A percentile compares a stretch with the other conserved stretches of the same genome.
These are phyloP conservation scores for Paratinospora sagittata DNA, from an alignment of 164 flowering plant genomes.

Conservation along the genomic window DNA sequence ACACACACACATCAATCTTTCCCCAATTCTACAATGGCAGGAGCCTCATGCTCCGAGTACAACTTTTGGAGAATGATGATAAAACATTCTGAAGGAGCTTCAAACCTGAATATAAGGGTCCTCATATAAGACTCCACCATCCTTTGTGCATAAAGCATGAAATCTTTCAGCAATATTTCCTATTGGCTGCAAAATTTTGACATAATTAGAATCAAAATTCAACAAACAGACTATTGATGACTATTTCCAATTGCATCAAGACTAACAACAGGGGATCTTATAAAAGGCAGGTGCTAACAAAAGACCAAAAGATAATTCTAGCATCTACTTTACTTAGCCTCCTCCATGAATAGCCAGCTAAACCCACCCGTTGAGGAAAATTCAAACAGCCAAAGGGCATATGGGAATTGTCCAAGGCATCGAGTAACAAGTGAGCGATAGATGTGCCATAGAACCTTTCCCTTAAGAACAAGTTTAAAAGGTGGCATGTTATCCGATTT, in stretches of 20 bases:
- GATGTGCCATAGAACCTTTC: not conserved
- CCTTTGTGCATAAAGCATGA: slow-evolving; percentile 77
- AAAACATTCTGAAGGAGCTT: too few relatives aligned
- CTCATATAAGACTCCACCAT: slow-evolving; percentile 93
- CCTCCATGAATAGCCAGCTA: not conserved
- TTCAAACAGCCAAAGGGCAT: not conserved
- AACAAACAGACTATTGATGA: not conserved
- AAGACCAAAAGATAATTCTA: not conserved
- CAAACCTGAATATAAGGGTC: slow-evolving; percentile 89
- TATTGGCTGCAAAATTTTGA: slow-evolving; percentile 62
- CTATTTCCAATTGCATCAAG: not conserved
- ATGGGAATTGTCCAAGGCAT: not conserved
- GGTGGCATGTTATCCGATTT: too few relatives aligned
- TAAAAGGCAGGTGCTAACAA: not conserved
- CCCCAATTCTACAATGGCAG: too few relatives aligned
- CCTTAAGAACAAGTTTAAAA: too few relatives aligned
- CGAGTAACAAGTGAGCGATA: not conserved
- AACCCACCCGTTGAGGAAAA: not conserved
- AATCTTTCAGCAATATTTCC: slow-evolving; percentile 87
- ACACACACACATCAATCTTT: too few relatives aligned
- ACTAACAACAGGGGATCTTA: not conserved
- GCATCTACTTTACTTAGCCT: not conserved
- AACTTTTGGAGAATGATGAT: too few relatives aligned
- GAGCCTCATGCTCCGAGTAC: too few relatives aligned
- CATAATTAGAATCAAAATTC: too few relatives aligned